Base-by-base conservation (phyloP, 768 basidiomycete genomes). In the Macrolepiota fuliginosa region DNA sequence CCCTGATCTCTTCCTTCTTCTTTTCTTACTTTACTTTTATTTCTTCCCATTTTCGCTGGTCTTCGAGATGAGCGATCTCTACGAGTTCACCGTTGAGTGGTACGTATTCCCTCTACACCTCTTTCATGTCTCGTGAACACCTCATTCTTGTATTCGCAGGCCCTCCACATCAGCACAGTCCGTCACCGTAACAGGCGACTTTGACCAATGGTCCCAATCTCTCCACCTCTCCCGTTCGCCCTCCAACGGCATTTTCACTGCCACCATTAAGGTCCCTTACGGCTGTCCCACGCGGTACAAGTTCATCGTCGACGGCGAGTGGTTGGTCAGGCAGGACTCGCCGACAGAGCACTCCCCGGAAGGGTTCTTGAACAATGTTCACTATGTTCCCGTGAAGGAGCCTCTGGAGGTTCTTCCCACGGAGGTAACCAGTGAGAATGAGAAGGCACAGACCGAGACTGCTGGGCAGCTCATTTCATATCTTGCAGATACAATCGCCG, bases 151-250 rank as follows among this genome's bases (percentile, higher is more conserved):
- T 61, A 54, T 53, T 60, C 58, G 59, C 63, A 90, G 89, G 89
- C 88, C 88, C 17, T 80, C 83, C 64, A 63, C 77, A 32, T 78
- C 80, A 53, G 81, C 88, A 45, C 76, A 69, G 52, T 72, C 77
- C 52, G 90, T 91, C 63, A 81, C 90, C 68, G 83, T 88, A 60
- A 91, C 89, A 22, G 91, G 91, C 39, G 82, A 87, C 32, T 93
- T 92, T 71, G 91, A 93, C 79, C 75, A 88, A 58, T 39, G 62
- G 50, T 53, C 53, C 36, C 42, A 47, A 56, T 52, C 60, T 61
- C 47, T 67, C 60, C 58, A 56, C 52, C 64, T 61, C 60, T 60
- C 62, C 40, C 42, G 24, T 37, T 53, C 50, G 24, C 9, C 53
- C 60, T 27, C 76, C 19, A 73, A 78, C 17, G 68, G 74, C 29